Evolutionary conservation across 306 rosid genomes (phyloP).

Genomic region (Erythrophleum fordii): DNA sequence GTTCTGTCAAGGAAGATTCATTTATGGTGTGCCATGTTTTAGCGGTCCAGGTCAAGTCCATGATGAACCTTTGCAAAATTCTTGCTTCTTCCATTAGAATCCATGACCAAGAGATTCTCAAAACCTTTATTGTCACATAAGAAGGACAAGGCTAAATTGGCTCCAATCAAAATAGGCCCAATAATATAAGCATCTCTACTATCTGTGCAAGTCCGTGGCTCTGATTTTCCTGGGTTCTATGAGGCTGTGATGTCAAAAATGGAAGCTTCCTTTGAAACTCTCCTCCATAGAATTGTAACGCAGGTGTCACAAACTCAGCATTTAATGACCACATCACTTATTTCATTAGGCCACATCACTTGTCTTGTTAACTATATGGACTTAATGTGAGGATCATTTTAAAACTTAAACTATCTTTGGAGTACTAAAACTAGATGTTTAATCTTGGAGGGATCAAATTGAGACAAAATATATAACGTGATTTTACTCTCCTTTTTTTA

Average conservation of each 20-base stretch:
- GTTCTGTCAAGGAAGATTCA: neutral
- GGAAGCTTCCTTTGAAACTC: conserved; percentile 51
- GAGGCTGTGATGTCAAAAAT: conserved; percentile 54
- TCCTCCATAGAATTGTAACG: conserved; percentile 43
- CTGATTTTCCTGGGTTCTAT: conserved; percentile 41
- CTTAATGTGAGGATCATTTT: neutral
- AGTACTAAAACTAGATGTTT: too few relatives aligned
- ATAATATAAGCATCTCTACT: conserved; percentile 38
- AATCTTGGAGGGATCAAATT: too few relatives aligned
- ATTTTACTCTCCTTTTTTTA: too few relatives aligned
- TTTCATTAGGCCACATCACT: neutral
- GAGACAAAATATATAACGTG: too few relatives aligned
- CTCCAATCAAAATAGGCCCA: conserved; percentile 37
- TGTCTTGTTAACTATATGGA: neutral
- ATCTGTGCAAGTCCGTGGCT: conserved; percentile 37
- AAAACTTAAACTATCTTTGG: too few relatives aligned
- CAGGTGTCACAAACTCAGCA: conserved; percentile 15
- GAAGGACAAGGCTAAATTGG: conserved; percentile 51
- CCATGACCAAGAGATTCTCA: conserved; percentile 19
- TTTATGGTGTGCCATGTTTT: conserved; percentile 27
- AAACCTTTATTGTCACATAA: conserved; percentile 55
- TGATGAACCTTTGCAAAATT: conserved; percentile 36
- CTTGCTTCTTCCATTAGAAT: conserved; percentile 6
- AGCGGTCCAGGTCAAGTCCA: neutral
- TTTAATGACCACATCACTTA: neutral